Percentiles rank a stretch among this genome's conserved stretches.
Conservation (phyloP, 371 early-diverging fungal species). For the Lichtheimia hyalospora region DNA sequence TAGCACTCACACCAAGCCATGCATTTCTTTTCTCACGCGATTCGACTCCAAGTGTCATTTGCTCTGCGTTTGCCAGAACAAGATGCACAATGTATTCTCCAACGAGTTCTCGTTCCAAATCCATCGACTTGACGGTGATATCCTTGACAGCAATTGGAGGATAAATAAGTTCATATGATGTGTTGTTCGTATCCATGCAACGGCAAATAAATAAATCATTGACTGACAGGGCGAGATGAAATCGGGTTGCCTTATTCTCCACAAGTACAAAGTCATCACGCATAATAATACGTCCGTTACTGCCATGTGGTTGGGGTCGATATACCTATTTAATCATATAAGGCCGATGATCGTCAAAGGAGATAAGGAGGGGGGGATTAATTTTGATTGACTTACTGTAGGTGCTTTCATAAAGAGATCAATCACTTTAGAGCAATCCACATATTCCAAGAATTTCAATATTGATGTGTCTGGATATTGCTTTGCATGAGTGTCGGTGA, state of each 20-base stretch:
- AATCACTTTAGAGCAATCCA: too few species aligned
- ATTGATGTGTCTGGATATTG: too few species aligned
- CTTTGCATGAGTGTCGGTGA: too few species aligned
- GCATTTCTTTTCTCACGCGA: slow-evolving; percentile 21
- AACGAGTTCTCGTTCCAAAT: slow-evolving; percentile 22
- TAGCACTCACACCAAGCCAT: slow-evolving; percentile 19
- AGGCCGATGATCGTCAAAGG: too few species aligned
- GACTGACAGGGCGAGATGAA: neutral
- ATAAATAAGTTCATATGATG: slow-evolving; percentile 11
- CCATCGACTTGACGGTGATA: slow-evolving; percentile 20
- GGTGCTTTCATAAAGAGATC: too few species aligned
- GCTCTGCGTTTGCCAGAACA: slow-evolving; percentile 8
- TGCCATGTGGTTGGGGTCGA: neutral
- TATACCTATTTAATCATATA: neutral
- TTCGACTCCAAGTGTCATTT: slow-evolving; percentile 11
- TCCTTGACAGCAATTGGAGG: slow-evolving; percentile 18
- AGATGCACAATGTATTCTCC: slow-evolving; percentile 27
- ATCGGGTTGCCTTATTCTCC: neutral
- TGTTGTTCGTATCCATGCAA: neutral
- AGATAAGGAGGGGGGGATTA: too few species aligned
- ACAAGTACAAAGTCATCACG: slow-evolving; percentile 3
- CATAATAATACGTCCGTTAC: neutral
- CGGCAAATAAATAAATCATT: neutral
- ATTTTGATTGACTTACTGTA: too few species aligned
- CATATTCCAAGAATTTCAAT: too few species aligned